Evolutionary conservation across 169 alveolate genomes (phyloP).

Genomic region (Cryptosporidium ryanae): DNA sequence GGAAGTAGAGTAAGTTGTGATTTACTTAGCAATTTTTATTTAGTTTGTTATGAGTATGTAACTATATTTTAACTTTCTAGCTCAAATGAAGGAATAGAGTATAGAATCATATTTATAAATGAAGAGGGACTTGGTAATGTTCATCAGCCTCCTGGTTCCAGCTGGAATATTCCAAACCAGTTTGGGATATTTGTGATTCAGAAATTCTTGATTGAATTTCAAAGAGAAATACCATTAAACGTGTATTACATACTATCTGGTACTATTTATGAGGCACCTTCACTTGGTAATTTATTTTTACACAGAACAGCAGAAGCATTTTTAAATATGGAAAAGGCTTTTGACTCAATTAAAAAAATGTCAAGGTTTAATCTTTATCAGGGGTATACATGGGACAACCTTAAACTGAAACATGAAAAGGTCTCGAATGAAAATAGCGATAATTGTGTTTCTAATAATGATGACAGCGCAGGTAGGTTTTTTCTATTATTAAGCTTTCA

Average conservation of each 20-base stretch:
- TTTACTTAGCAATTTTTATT: not conserved
- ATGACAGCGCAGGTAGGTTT: conserved; percentile 33
- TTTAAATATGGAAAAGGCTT: conserved; percentile 34
- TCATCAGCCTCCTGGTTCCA: conserved; percentile 71
- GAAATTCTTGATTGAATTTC: conserved; percentile 53
- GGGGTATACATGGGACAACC: conserved; percentile 57
- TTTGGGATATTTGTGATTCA: conserved; percentile 67
- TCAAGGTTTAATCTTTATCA: conserved; percentile 51
- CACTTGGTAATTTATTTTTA: conserved; percentile 48
- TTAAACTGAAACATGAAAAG: not conserved
- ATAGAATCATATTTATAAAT: conserved; percentile 36
- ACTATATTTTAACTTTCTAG: not conserved
- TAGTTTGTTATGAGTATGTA: not conserved
- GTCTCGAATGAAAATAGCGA: not conserved
- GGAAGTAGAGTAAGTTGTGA: conserved; percentile 24
- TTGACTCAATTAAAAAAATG: conserved; percentile 51
- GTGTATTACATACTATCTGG: conserved; percentile 64
- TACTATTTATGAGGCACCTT: conserved; percentile 71
- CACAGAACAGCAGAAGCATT: conserved; percentile 70
- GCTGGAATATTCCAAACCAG: conserved; percentile 69
- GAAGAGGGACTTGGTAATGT: conserved; percentile 66
- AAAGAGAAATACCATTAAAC: conserved; percentile 61
- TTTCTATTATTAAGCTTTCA: not conserved
- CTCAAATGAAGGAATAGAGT: conserved; percentile 45
- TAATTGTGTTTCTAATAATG: not conserved